These are phyloP conservation scores for Plasmodium adleri DNA, from an alignment of 169 alveolate genomes.

Conservation along the genomic window DNA sequence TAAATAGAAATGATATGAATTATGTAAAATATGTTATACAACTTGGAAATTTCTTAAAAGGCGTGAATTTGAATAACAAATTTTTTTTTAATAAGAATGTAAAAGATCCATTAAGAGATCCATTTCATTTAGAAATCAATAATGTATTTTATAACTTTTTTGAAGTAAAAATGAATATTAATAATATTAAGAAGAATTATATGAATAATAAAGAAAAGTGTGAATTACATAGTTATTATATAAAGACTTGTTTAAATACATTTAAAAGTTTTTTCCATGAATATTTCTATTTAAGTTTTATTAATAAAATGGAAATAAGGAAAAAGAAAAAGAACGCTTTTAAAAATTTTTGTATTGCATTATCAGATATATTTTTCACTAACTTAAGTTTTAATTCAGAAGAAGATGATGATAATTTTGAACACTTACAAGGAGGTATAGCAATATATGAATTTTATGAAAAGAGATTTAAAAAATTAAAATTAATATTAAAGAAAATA, in stretches of 20 bases:
- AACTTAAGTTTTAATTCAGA: conserved; percentile 49
- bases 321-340: conserved; percentile 52
- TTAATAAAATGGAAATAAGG: conserved; percentile 28
- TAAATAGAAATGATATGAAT: conserved; percentile 21
- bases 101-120: conserved; percentile 9
- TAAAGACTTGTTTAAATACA: conserved; percentile 41
- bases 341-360: conserved; percentile 66
- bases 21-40: conserved; percentile 31
- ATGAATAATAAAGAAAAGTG: conserved; percentile 42
- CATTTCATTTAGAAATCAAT: conserved; percentile 40
- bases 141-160: conserved; percentile 32
- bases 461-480: conserved; percentile 49
- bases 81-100: not conserved
- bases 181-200: conserved; percentile 28
- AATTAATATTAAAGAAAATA: conserved; percentile 45
- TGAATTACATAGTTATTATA: conserved; percentile 48
- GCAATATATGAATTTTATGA: conserved; percentile 44
- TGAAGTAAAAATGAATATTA: conserved; percentile 38
- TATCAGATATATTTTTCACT: conserved; percentile 51
- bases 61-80: conserved; percentile 7
- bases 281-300: conserved; percentile 56
- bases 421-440: conserved; percentile 58
- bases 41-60: conserved; percentile 7
- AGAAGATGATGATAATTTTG: conserved; percentile 63
- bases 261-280: conserved; percentile 66